These are phyloP conservation scores for Naematelia encephala DNA, from an alignment of 768 basidiomycete genomes.

Conservation along the genomic window DNA sequence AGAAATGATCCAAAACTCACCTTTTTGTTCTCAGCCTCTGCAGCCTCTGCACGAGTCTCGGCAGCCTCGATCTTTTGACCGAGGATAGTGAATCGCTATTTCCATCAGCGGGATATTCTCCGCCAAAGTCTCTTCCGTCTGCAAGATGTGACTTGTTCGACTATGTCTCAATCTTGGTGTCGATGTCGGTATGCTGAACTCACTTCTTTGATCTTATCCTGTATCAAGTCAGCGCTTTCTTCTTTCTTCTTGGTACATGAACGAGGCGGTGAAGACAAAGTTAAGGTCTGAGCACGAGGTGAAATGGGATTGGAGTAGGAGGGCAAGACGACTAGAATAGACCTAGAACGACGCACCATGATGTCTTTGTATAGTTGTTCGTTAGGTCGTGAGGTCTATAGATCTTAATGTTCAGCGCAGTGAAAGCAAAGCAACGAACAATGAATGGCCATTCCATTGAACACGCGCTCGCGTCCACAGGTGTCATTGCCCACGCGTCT, in stretches of 20 bases:
- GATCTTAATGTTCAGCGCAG: neutral
- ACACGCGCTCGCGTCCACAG: too few species aligned
- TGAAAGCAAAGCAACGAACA: too few species aligned
- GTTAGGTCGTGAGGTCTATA: neutral
- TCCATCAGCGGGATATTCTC: too few species aligned
- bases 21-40: slow-evolving; percentile 77
- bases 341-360: slow-evolving; percentile 5
- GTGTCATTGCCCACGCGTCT: too few species aligned
- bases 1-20: slow-evolving; percentile 17
- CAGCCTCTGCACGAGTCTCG: slow-evolving; percentile 75
- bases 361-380: neutral
- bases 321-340: neutral
- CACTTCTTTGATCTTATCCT: slow-evolving; percentile 58
- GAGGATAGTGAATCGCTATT: slow-evolving; percentile 42
- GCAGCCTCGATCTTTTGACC: slow-evolving; percentile 78
- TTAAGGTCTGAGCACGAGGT: neutral
- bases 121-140: too few species aligned
- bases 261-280: neutral
- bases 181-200: too few species aligned
- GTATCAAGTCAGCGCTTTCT: neutral
- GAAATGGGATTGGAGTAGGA: neutral
- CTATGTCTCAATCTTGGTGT: too few species aligned
- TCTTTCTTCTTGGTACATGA: neutral
- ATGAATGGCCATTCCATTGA: too few species aligned
- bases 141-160: neutral